Evolutionary conservation across 2,329 filamentous ascomycete genomes (phyloP), one percentile per base, ranked within the genome.

Genomic region (Canariomyces notabilis): DNA sequence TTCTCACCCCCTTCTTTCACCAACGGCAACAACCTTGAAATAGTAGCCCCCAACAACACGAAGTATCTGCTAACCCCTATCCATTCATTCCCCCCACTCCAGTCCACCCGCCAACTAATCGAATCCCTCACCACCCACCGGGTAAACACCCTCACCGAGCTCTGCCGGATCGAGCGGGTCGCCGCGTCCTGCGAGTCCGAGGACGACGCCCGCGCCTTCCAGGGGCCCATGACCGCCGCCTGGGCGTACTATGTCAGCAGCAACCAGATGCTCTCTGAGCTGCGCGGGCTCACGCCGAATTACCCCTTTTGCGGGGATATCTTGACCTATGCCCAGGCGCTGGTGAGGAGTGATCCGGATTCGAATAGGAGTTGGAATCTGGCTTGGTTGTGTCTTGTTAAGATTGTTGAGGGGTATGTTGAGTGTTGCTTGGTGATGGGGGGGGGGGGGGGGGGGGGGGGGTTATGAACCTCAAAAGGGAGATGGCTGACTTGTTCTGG

Each of bases 301-400:
- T 88, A 85, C 57, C 82, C 84, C 0, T 81, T 88, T 61, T 79
- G 77, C 54, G 78, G 76, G 11, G 79, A 82, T 39, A 73, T 83
- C 26, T 61, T 88, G 2, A 73, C 77, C 40, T 82, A 86, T 58
- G 84, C 84, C 0, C 82, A 83, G 57, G 65, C 68, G 45, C 70
- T 81, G 18, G 84, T 89, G 2, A 71, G 75, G 44, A 69, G 67
- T 21, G 85, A 88, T 52, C 82, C 82, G 0, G 68, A 74, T 15
- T 84, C 80, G 53, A 81, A 80, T 56, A 74, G 80, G 19, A 87
- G 83, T 60, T 89, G 85, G 84, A 89, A 89, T 60, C 71, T 85
- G 56, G 85, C 82, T 34, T 89, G 85, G 84, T 67, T 89, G 37
- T 80, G 85, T 23, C 67, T 89, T 8, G 68, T 67, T 34, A 87